Evolutionary conservation across 2,329 filamentous ascomycete species (phyloP).

Genomic region (Aureobasidium sp.): DNA sequence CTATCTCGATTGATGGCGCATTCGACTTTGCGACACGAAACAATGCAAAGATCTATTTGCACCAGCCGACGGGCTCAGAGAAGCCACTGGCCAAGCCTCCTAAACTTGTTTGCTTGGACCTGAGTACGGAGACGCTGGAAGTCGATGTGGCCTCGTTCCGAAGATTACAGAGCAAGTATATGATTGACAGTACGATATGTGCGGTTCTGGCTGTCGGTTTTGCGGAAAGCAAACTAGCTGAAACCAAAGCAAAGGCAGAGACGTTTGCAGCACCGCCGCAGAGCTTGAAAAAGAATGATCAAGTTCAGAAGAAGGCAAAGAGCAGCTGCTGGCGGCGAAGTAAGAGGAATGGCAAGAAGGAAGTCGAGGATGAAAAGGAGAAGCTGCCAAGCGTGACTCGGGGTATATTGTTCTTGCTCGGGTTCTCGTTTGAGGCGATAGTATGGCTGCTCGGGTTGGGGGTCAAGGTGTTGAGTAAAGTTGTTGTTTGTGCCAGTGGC

Average conservation of each 20-base stretch:
- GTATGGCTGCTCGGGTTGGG: slow-evolving; percentile 36
- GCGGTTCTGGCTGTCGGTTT: slow-evolving; percentile 40
- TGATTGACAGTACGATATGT: slow-evolving; percentile 39
- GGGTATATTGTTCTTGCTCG: slow-evolving; percentile 34
- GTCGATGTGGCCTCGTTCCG: slow-evolving; percentile 40
- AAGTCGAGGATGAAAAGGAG: slow-evolving; percentile 17
- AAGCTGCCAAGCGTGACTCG: slow-evolving; percentile 34
- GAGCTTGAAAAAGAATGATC: slow-evolving; percentile 1
- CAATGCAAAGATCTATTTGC: slow-evolving; percentile 28
- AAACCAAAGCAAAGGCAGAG: slow-evolving; percentile 13
- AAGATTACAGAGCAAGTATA: slow-evolving; percentile 38
- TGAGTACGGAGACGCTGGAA: slow-evolving; percentile 34
- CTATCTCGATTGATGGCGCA: slow-evolving; percentile 36
- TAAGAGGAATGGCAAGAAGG: slow-evolving; percentile 17
- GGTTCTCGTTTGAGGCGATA: slow-evolving; percentile 36
- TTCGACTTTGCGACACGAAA: not conserved
- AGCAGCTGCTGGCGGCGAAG: not conserved
- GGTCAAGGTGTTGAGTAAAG: slow-evolving; percentile 35
- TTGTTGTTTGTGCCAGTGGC: slow-evolving; percentile 33
- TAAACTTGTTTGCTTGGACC: slow-evolving; percentile 40
- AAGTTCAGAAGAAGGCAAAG: slow-evolving; percentile 11
- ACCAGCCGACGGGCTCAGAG: slow-evolving; percentile 34
- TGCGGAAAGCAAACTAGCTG: slow-evolving; percentile 34
- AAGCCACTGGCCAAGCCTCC: slow-evolving; percentile 33
- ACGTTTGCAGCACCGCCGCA: slow-evolving; percentile 14